phyloP scores from a whole-genome alignment of 805 yeast species.

The Nakazawaea anatomiae region DNA sequence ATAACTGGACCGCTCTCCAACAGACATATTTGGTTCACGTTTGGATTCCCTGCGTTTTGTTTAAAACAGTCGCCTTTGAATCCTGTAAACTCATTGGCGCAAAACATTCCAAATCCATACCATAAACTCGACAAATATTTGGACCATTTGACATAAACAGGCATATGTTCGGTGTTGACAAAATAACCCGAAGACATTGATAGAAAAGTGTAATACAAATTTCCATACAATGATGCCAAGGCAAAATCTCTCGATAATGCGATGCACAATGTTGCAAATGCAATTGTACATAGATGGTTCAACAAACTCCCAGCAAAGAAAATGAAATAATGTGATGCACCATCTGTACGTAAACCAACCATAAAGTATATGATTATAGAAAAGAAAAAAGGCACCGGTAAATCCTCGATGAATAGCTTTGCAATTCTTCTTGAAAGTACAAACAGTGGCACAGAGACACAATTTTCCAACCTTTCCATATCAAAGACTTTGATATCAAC shows the following conservation, averaged over 20 bases:
- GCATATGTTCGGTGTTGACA: constrained; percentile 66
- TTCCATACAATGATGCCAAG: constrained; percentile 54
- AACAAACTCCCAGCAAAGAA: constrained; percentile 57
- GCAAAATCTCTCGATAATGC: constrained; percentile 58
- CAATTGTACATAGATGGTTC: constrained; percentile 49
- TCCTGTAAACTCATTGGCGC: constrained; percentile 60
- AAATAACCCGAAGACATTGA: constrained; percentile 79
- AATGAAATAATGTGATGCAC: constrained; percentile 47
- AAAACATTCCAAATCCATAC: constrained; percentile 69
- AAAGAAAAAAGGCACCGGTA: constrained; percentile 54
- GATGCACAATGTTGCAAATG: constrained; percentile 46
- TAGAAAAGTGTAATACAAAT: constrained; percentile 62
- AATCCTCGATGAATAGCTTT: constrained; percentile 62
- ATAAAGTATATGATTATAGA: constrained; percentile 65
- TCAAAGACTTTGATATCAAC: constrained; percentile 51
- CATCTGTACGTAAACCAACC: constrained; percentile 58
- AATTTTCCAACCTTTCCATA: constrained; percentile 66
- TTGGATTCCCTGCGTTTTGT: constrained; percentile 26
- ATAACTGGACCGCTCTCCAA: constrained; percentile 53
- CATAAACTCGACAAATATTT: constrained; percentile 72
- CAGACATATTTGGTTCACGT: constrained; percentile 30
- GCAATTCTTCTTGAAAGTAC: constrained; percentile 60
- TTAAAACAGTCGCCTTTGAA: constrained; percentile 51
- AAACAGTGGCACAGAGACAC: constrained; percentile 63
- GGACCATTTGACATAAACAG: constrained; percentile 83